phyloP scores from a whole-genome alignment of 2,329 filamentous ascomycete species.

The Venturia asperata region DNA sequence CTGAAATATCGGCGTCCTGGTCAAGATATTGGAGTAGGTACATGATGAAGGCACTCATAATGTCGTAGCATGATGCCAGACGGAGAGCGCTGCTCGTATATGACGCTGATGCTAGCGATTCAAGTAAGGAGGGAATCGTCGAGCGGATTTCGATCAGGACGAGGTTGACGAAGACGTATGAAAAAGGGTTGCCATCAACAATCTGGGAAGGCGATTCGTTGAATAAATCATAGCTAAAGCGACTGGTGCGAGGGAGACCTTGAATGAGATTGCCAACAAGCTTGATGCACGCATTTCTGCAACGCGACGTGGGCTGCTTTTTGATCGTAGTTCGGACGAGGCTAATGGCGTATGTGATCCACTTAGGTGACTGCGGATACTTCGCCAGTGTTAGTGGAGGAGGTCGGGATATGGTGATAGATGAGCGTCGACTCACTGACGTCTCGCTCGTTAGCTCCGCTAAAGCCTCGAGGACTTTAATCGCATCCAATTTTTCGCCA shows the following conservation, averaged over 20 bases:
- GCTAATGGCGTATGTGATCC: conserved; percentile 1
- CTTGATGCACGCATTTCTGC: conserved; percentile 13
- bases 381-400: neutral
- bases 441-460: neutral
- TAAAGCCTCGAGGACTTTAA: neutral
- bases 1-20: conserved; percentile 17
- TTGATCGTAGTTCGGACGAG: neutral
- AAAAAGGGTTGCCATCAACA: conserved; percentile 45
- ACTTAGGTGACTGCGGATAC: neutral
- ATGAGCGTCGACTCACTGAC: neutral
- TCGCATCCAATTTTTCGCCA: neutral
- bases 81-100: conserved; percentile 48
- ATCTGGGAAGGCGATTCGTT: conserved; percentile 28
- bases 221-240: conserved; percentile 48
- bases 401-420: neutral
- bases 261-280: conserved; percentile 27
- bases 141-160: conserved; percentile 59
- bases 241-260: conserved; percentile 38
- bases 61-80: conserved; percentile 55
- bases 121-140: conserved; percentile 53
- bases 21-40: conserved; percentile 26
- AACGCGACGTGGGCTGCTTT: conserved; percentile 9
- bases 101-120: conserved; percentile 48
- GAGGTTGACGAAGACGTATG: conserved; percentile 58
- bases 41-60: conserved; percentile 45